A percentile compares a stretch with the other conserved stretches of the same genome.
phyloP scores from a whole-genome alignment of 306 rosid species.

The Datisca glomerata region DNA sequence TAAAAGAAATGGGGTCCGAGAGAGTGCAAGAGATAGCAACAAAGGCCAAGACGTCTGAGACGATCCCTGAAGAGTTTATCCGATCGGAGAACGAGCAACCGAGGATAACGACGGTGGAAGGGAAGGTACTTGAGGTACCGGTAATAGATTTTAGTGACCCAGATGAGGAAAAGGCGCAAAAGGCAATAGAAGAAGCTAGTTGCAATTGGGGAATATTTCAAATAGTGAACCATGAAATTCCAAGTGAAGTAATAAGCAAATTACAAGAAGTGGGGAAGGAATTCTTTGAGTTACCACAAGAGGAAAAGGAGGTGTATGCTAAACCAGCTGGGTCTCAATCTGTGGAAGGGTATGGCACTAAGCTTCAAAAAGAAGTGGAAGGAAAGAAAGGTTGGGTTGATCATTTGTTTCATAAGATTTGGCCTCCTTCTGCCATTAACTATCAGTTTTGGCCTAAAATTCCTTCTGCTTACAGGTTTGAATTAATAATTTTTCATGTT shows the following conservation, averaged over 20 bases:
- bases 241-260: constrained; percentile 9
- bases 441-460: constrained; percentile 30
- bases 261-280: constrained; percentile 24
- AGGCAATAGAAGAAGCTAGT: constrained; percentile 14
- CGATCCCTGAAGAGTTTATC: constrained; percentile 4
- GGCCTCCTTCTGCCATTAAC: constrained; percentile 30
- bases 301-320: constrained; percentile 31
- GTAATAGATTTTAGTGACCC: constrained; percentile 21
- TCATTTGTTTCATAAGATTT: constrained; percentile 24
- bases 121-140: not conserved
- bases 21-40: constrained; percentile 1
- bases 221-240: constrained; percentile 34
- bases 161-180: constrained; percentile 13
- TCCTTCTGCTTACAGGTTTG: constrained; percentile 26
- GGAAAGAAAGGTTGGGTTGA: constrained; percentile 30
- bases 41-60: not conserved
- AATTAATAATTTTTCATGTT: no score
- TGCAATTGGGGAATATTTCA: constrained; percentile 38
- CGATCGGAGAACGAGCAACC: constrained; percentile 2
- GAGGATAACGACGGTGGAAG: not conserved
- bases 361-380: constrained; percentile 16
- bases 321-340: constrained; percentile 7
- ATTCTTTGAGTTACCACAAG: constrained; percentile 25
- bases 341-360: constrained; percentile 27
- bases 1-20: not conserved